Conservation (phyloP, 1,284 basidiomycete genomes). For the Earliella scabrosa region DNA sequence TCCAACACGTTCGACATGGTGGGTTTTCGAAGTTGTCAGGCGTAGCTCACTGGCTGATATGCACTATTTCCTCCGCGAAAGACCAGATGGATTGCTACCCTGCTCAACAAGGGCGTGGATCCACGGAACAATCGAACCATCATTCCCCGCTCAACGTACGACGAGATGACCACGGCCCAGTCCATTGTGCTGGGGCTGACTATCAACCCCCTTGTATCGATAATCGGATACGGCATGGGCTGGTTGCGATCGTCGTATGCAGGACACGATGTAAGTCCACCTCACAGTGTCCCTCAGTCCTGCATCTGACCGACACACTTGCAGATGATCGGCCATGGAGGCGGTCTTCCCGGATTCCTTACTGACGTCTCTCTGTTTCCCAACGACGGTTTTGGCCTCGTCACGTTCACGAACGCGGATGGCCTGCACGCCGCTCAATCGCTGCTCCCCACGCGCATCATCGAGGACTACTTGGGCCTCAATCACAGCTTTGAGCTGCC, state of each 20-base stretch:
- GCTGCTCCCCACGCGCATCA: slow-evolving; percentile 31
- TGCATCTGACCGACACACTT: background rate
- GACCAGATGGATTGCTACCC: slow-evolving; percentile 47
- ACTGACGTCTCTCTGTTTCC: slow-evolving; percentile 36
- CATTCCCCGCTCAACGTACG: slow-evolving; percentile 41
- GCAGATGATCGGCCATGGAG: slow-evolving; percentile 27
- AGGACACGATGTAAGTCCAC: slow-evolving; percentile 6
- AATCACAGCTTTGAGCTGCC: background rate
- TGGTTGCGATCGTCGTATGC: slow-evolving; percentile 25
- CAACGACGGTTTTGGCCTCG: slow-evolving; percentile 41
- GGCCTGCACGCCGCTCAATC: slow-evolving; percentile 29
- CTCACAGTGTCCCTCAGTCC: slow-evolving; percentile 17
- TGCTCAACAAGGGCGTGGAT: slow-evolving; percentile 47
- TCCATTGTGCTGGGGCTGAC: slow-evolving; percentile 14
- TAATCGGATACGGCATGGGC: slow-evolving; percentile 43
- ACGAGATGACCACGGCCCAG: slow-evolving; percentile 42
- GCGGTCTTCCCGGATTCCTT: slow-evolving; percentile 39
- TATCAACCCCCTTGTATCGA: slow-evolving; percentile 11
- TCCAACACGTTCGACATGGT: slow-evolving; percentile 36
- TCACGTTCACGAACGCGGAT: slow-evolving; percentile 45
- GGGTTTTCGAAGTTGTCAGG: slow-evolving; percentile 23
- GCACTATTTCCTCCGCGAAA: no score
- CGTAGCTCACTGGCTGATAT: no score
- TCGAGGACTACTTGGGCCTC: slow-evolving; percentile 22
- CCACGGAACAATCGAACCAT: slow-evolving; percentile 44